These are phyloP conservation scores for Avena sativa DNA, from an alignment of 176 grass and related monocot genomes.

Conservation along the genomic window DNA sequence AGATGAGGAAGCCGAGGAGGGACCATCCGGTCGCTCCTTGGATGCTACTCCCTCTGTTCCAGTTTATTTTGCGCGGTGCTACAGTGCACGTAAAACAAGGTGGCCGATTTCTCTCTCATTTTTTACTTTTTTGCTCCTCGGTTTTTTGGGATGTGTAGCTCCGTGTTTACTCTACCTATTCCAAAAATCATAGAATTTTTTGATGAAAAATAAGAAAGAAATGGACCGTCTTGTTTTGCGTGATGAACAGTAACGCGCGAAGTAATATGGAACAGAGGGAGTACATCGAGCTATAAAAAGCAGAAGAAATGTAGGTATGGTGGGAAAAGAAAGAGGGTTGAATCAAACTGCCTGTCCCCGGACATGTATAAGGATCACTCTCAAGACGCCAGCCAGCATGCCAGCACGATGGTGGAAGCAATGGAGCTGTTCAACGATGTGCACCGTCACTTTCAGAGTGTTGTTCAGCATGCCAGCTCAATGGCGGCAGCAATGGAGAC, in stretches of 20 bases:
- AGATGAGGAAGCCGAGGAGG: constrained; percentile 39
- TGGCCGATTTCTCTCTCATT: too few relatives aligned
- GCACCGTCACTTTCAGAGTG: constrained; percentile 37
- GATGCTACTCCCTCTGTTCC: not conserved
- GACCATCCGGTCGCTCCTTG: constrained; percentile 23
- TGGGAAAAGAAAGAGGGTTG: constrained; percentile 32
- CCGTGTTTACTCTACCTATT: too few relatives aligned
- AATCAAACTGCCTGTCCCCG: constrained; percentile 19
- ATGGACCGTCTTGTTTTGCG: too few relatives aligned
- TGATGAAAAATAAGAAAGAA: too few relatives aligned
- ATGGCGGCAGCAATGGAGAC: constrained; percentile 50
- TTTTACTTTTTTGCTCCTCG: too few relatives aligned
- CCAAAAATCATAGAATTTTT: too few relatives aligned
- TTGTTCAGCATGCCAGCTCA: constrained; percentile 38
- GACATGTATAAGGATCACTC: constrained; percentile 46
- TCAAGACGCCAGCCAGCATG: constrained; percentile 33
- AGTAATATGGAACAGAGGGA: too few relatives aligned
- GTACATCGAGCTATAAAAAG: constrained; percentile 28
- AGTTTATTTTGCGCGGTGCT: too few relatives aligned
- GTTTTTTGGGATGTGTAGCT: too few relatives aligned
- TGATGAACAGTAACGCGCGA: too few relatives aligned
- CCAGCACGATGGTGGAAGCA: constrained; percentile 33
- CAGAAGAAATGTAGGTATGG: constrained; percentile 24
- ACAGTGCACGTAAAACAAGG: too few relatives aligned
- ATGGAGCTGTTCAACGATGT: constrained; percentile 56